phyloP scores from a whole-genome alignment of 441 rosid genomes.

The Adansonia gregorii region DNA sequence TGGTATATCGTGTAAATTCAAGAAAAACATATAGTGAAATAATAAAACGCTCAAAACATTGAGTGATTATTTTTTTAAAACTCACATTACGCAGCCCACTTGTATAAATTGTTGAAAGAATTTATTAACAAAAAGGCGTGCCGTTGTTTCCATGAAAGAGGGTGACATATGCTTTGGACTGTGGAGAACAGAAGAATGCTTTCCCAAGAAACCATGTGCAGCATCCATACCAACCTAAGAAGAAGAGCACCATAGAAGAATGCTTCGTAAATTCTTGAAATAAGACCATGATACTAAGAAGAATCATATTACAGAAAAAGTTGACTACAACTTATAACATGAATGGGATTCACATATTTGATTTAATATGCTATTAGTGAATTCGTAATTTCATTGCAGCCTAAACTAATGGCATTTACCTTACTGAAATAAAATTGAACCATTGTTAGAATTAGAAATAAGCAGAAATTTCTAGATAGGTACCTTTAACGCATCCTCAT shows the following conservation, averaged over 20 bases:
- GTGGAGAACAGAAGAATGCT: slow-evolving; percentile 35
- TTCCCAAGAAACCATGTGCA: slow-evolving; percentile 57
- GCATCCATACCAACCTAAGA: slow-evolving; percentile 61
- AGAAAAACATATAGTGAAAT: neutral
- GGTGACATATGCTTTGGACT: slow-evolving; percentile 67
- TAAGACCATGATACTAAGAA: neutral
- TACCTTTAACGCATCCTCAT: slow-evolving; percentile 89
- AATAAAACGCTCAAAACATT: neutral
- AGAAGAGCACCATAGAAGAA: neutral
- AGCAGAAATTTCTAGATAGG: neutral
- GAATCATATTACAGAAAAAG: neutral
- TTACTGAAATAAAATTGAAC: neutral
- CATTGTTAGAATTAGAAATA: neutral
- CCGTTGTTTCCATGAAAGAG: slow-evolving; percentile 50
- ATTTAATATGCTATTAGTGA: neutral
- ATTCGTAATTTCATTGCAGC: neutral
- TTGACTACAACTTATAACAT: neutral
- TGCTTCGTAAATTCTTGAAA: neutral
- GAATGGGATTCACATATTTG: neutral
- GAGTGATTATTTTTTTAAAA: slow-evolving; percentile 17
- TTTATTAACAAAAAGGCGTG: slow-evolving; percentile 61
- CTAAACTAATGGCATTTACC: neutral
- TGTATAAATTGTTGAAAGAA: slow-evolving; percentile 63
- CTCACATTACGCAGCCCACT: slow-evolving; percentile 69
- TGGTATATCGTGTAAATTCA: neutral